Conservation (phyloP, 2,329 filamentous ascomycete species). For the Apiospora hydei region DNA sequence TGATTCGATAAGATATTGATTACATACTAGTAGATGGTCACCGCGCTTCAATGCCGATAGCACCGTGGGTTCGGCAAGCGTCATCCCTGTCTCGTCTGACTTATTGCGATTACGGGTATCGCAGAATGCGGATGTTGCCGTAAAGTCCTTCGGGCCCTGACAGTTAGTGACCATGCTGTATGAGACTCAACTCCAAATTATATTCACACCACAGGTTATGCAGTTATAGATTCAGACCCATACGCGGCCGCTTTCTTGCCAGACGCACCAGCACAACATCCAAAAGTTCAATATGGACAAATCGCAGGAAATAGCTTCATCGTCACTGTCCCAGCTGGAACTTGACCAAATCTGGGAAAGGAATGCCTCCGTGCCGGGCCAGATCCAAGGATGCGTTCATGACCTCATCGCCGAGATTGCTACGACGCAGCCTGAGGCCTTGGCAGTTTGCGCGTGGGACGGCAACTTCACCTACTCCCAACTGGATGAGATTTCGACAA, state of each 20-base stretch:
- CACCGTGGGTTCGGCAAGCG: too few relatives aligned
- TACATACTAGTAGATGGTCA: too few relatives aligned
- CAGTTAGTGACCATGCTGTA: background rate
- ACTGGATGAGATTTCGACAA: slow-evolving; percentile 36
- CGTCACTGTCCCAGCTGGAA: slow-evolving; percentile 17
- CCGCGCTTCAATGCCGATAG: background rate
- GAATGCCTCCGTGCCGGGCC: slow-evolving; percentile 26
- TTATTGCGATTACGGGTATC: background rate
- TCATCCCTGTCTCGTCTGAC: background rate
- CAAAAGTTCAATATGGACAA: background rate
- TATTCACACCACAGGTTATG: background rate
- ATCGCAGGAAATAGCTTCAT: background rate
- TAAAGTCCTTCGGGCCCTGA: too few relatives aligned
- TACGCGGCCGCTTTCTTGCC: too few relatives aligned
- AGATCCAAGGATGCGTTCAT: slow-evolving; percentile 25
- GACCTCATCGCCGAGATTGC: slow-evolving; percentile 28
- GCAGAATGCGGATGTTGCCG: background rate
- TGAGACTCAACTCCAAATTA: background rate
- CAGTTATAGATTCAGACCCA: background rate
- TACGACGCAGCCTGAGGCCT: slow-evolving; percentile 32
- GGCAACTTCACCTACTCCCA: slow-evolving; percentile 41
- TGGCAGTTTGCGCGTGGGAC: slow-evolving; percentile 42
- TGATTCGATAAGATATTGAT: too few relatives aligned
- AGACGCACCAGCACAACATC: background rate
- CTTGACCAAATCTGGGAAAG: slow-evolving; percentile 29